Evolutionary conservation across 1,284 basidiomycete genomes (phyloP).

Genomic region (Ceratobasidium papillatum): DNA sequence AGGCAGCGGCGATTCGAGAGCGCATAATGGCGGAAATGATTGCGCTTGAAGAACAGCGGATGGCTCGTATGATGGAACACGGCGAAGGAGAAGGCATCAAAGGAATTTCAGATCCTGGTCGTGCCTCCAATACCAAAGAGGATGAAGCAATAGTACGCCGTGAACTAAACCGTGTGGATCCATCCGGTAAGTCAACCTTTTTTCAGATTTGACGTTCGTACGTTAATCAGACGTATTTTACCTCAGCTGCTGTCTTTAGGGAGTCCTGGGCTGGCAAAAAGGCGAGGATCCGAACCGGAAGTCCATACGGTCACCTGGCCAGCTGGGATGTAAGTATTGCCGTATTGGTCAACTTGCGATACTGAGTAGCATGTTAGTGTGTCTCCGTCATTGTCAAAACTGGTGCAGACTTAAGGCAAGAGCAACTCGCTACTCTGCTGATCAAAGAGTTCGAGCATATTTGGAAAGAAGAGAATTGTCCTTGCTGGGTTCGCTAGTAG

Average conservation of each 20-base stretch:
- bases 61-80: conserved; percentile 89
- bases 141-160: conserved; percentile 92
- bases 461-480: conserved; percentile 92
- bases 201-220: neutral
- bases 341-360: conserved; percentile 55
- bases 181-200: conserved; percentile 66
- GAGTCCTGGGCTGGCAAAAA: conserved; percentile 97
- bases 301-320: conserved; percentile 95
- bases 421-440: conserved; percentile 95
- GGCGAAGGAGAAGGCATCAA: conserved; percentile 65
- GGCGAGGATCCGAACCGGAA: conserved; percentile 89
- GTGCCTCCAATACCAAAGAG: conserved; percentile 70
- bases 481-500: conserved; percentile 93
- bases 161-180: conserved; percentile 97
- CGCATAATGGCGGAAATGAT: conserved; percentile 99
- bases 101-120: conserved; percentile 55
- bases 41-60: conserved; percentile 93
- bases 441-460: conserved; percentile 91
- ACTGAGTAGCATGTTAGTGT: conserved; percentile 63
- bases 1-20: conserved; percentile 90
- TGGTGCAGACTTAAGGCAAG: conserved; percentile 95
- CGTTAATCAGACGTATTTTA: neutral
- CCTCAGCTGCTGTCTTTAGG: conserved; percentile 80
- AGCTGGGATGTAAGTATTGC: conserved; percentile 59
- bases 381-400: conserved; percentile 99